A percentile compares a stretch with the other conserved stretches of the same genome.
Conservation (phyloP, 331 rosid species). For the Ulmus americana region DNA sequence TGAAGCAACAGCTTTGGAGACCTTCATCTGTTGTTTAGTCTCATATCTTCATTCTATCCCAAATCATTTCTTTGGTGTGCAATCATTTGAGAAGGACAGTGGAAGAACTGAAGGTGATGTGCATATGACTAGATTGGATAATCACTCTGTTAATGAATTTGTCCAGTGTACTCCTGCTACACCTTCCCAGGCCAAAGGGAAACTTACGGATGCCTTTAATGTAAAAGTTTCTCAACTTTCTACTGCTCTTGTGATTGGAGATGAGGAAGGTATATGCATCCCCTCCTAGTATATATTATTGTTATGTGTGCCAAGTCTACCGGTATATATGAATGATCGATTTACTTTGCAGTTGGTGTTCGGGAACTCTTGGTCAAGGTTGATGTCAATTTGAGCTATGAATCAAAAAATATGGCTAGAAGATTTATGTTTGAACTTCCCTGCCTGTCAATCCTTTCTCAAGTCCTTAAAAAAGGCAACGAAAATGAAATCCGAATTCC, state of each 20-base stretch:
- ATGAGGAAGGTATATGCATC: conserved; percentile 51
- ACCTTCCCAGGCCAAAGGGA: conserved; percentile 36
- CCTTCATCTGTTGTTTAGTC: conserved; percentile 37
- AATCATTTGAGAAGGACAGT: conserved; percentile 24
- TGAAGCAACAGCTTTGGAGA: conserved; percentile 55
- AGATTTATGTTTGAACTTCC: conserved; percentile 49
- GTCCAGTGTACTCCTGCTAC: conserved; percentile 33
- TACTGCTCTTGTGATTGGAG: conserved; percentile 52
- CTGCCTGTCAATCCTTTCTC: conserved; percentile 58
- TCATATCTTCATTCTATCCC: conserved; percentile 39
- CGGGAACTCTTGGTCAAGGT: conserved; percentile 58
- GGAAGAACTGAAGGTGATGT: conserved; percentile 30
- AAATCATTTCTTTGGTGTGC: conserved; percentile 38
- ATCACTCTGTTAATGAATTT: conserved; percentile 22
- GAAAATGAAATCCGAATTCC: conserved; percentile 43
- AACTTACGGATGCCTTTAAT: conserved; percentile 40
- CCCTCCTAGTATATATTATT: conserved; percentile 6
- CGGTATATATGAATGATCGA: conserved; percentile 16
- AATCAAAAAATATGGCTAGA: conserved; percentile 37
- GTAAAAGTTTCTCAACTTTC: conserved; percentile 48
- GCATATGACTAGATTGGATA: conserved; percentile 24
- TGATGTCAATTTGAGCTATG: conserved; percentile 48
- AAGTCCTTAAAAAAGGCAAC: conserved; percentile 31
- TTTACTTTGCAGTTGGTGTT: conserved; percentile 51
- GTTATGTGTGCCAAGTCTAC: background rate